Conservation (phyloP, 2,329 filamentous ascomycete genomes). For the Xylariaceae sp. region DNA sequence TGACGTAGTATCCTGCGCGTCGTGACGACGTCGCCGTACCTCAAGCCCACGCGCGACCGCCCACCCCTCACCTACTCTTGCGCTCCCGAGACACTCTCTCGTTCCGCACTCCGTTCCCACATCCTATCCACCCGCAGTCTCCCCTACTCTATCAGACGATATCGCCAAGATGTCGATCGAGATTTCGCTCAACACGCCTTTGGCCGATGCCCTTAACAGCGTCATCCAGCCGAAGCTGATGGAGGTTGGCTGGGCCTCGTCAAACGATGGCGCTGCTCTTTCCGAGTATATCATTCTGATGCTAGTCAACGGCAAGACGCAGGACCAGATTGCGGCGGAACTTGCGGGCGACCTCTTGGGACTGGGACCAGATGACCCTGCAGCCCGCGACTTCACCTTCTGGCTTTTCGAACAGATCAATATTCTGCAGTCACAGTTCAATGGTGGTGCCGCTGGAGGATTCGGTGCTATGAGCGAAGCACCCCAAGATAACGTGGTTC, state of each 20-base stretch:
- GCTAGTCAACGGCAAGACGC: constrained; percentile 91
- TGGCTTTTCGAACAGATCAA: constrained; percentile 94
- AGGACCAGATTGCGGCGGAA: constrained; percentile 82
- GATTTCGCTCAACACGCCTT: constrained; percentile 69
- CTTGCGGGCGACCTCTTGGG: constrained; percentile 82
- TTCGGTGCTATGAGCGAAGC: constrained; percentile 21
- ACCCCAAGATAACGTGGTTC: constrained; percentile 26
- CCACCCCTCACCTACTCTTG: constrained; percentile 2
- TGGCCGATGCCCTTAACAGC: constrained; percentile 76
- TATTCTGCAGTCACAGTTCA: constrained; percentile 57
- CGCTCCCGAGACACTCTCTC: neutral
- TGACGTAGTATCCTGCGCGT: constrained; percentile 11
- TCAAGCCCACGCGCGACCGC: constrained; percentile 8
- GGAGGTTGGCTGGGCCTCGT: constrained; percentile 84
- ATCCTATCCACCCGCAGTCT: neutral
- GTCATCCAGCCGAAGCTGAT: constrained; percentile 86
- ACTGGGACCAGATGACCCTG: constrained; percentile 75
- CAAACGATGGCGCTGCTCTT: constrained; percentile 66
- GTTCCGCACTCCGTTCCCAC: neutral
- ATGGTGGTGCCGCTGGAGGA: constrained; percentile 40
- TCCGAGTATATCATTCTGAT: constrained; percentile 97
- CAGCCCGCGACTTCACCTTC: constrained; percentile 74
- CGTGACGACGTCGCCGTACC: constrained; percentile 17
- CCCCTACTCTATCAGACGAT: neutral
- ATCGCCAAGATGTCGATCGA: constrained; percentile 65